Evolutionary conservation across 1,284 basidiomycete species (phyloP).

Genomic region (Cerrena zonata): DNA sequence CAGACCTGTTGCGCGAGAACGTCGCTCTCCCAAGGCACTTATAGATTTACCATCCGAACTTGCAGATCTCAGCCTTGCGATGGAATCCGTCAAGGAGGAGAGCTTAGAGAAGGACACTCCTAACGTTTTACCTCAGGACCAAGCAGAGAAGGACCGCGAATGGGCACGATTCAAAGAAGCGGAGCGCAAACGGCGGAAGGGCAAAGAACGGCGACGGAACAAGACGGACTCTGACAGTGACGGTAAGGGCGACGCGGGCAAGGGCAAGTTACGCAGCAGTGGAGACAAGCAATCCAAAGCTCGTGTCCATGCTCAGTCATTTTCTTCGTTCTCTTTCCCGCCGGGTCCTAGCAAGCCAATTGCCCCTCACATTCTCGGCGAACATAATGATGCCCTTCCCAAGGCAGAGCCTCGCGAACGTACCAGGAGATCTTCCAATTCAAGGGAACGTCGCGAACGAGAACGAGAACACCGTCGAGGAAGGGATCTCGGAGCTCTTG

Average conservation of each 20-base stretch:
- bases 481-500: constrained; percentile 12
- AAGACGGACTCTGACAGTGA: too few relatives aligned
- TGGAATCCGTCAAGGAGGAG: neutral
- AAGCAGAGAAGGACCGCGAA: neutral
- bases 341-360: neutral
- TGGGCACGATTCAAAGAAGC: neutral
- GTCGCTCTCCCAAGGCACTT: too few relatives aligned
- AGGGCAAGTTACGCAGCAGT: too few relatives aligned
- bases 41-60: too few relatives aligned
- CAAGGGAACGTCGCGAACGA: constrained; percentile 3
- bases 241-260: too few relatives aligned
- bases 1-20: too few relatives aligned
- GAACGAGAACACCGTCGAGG: constrained; percentile 1
- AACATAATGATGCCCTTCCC: neutral
- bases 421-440: neutral
- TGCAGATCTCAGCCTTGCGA: too few relatives aligned
- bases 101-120: neutral
- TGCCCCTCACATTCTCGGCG: constrained; percentile 9
- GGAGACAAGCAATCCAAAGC: neutral
- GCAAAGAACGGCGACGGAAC: neutral
- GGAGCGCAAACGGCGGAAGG: neutral
- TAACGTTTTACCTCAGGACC: neutral
- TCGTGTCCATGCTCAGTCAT: constrained; percentile 3
- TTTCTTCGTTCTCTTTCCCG: constrained; percentile 12
- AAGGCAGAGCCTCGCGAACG: neutral